Conservation (phyloP, 352 stramenopile species). For the Globisporangium iwayamae region DNA sequence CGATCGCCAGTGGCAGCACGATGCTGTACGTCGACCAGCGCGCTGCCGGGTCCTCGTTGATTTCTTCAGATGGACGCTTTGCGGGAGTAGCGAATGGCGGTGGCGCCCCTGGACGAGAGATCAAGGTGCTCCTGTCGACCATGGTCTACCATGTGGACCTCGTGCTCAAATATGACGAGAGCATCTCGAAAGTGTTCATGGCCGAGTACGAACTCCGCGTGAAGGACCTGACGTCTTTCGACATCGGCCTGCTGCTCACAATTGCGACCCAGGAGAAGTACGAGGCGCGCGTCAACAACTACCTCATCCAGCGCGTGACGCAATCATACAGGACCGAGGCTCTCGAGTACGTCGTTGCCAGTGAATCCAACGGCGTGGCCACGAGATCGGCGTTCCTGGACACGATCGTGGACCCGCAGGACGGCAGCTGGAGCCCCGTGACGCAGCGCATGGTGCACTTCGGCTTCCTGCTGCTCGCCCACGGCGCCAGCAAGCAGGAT, state of each 20-base stretch:
- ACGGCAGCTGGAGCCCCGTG: conserved; percentile 34
- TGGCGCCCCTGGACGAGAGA: conserved; percentile 15
- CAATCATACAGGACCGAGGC: conserved; percentile 21
- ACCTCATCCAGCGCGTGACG: conserved; percentile 26
- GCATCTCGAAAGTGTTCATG: conserved; percentile 33
- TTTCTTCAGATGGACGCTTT: background rate
- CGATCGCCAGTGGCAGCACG: conserved; percentile 3
- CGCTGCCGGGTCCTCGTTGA: background rate
- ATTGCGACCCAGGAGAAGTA: conserved; percentile 32
- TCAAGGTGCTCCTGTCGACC: conserved; percentile 38
- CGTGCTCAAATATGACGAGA: conserved; percentile 40
- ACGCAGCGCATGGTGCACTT: conserved; percentile 32
- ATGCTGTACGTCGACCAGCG: conserved; percentile 12
- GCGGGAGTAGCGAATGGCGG: background rate
- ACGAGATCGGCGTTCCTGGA: conserved; percentile 22
- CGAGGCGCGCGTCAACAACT: conserved; percentile 21
- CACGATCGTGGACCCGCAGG: conserved; percentile 24
- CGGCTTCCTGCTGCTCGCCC: conserved; percentile 30
- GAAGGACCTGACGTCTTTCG: conserved; percentile 34
- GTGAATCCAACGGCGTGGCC: background rate
- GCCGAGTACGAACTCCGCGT: conserved; percentile 31
- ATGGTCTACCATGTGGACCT: conserved; percentile 58
- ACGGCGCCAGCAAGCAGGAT: conserved; percentile 21
- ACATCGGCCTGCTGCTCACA: conserved; percentile 41
- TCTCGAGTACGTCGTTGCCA: background rate